Conservation (phyloP, 2,329 filamentous ascomycete genomes). For the Scedosporium dehoogii region DNA sequence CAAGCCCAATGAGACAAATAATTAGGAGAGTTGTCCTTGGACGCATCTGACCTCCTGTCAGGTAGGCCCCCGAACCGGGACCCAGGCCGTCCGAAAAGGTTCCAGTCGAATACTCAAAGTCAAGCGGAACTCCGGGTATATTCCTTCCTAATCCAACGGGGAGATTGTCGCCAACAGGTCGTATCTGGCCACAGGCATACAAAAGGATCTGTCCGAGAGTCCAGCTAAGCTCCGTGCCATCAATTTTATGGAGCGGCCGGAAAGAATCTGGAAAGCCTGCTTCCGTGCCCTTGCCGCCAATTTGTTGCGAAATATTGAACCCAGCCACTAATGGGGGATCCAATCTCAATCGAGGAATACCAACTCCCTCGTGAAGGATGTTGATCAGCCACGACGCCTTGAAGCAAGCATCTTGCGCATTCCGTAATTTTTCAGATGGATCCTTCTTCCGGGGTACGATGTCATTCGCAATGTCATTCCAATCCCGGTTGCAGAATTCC, state of each 20-base stretch:
- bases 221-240: slow-evolving; percentile 90
- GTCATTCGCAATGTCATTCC: slow-evolving; percentile 63
- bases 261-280: slow-evolving; percentile 78
- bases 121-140: slow-evolving; percentile 49
- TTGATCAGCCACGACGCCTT: slow-evolving; percentile 98
- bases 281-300: slow-evolving; percentile 57
- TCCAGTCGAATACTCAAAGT: slow-evolving; percentile 74
- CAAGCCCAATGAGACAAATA: slow-evolving; percentile 62
- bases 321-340: slow-evolving; percentile 39
- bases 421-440: slow-evolving; percentile 66
- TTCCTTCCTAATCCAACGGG: slow-evolving; percentile 95
- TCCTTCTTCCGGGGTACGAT: slow-evolving; percentile 59
- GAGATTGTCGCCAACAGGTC: slow-evolving; percentile 45
- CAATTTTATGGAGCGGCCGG: slow-evolving; percentile 85
- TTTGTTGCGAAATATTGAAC: slow-evolving; percentile 63
- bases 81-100: slow-evolving; percentile 9
- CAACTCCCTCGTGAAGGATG: slow-evolving; percentile 90
- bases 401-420: slow-evolving; percentile 84
- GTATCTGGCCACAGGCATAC: slow-evolving; percentile 83
- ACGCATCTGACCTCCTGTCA: background rate
- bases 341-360: slow-evolving; percentile 74
- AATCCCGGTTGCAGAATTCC: slow-evolving; percentile 76
- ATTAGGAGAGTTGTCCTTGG: slow-evolving; percentile 60
- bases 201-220: slow-evolving; percentile 93
- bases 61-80: background rate